A percentile compares a stretch with the other conserved stretches of the same genome.
phyloP scores from a whole-genome alignment of 2,329 filamentous ascomycete genomes.

The Pestalotiopsis sp. region DNA sequence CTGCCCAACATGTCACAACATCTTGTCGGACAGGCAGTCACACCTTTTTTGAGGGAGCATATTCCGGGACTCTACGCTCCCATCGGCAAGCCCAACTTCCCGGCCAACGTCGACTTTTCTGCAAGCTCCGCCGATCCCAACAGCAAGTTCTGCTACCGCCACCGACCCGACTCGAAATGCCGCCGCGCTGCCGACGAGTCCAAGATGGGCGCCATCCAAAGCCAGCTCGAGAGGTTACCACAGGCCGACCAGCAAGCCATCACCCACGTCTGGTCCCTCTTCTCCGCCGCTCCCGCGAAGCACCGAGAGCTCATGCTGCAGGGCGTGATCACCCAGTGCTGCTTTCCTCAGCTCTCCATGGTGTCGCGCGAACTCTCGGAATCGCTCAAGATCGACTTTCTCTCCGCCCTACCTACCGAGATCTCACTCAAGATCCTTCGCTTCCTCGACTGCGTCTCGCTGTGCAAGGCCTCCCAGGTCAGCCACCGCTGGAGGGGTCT shows the following conservation, averaged over 20 bases:
- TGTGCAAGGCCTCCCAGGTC: slow-evolving; percentile 95
- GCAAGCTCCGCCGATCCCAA: slow-evolving; percentile 61
- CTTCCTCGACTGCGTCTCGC: slow-evolving; percentile 88
- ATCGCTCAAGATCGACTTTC: slow-evolving; percentile 96
- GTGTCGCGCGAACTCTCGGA: slow-evolving; percentile 90
- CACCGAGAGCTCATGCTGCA: slow-evolving; percentile 96
- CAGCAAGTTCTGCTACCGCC: slow-evolving; percentile 94
- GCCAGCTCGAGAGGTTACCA: slow-evolving; percentile 81
- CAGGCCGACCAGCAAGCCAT: slow-evolving; percentile 91
- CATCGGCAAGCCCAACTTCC: slow-evolving; percentile 60
- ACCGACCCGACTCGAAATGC: slow-evolving; percentile 92
- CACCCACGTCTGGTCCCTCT: slow-evolving; percentile 95
- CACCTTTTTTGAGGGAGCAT: slow-evolving; percentile 87
- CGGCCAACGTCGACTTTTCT: slow-evolving; percentile 36
- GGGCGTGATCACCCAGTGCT: slow-evolving; percentile 94
- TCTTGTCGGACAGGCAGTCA: slow-evolving; percentile 76
- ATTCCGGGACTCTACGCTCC: slow-evolving; percentile 89
- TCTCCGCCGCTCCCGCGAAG: slow-evolving; percentile 91
- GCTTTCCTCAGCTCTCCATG: slow-evolving; percentile 94
- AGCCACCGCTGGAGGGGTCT: slow-evolving; percentile 84
- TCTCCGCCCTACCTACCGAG: slow-evolving; percentile 85
- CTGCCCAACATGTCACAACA: slow-evolving; percentile 63
- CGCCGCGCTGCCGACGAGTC: slow-evolving; percentile 89
- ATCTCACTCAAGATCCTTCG: slow-evolving; percentile 92
- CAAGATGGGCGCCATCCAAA: slow-evolving; percentile 94